phyloP scores from a whole-genome alignment of 768 basidiomycete species.

The Scleroderma bovista region DNA sequence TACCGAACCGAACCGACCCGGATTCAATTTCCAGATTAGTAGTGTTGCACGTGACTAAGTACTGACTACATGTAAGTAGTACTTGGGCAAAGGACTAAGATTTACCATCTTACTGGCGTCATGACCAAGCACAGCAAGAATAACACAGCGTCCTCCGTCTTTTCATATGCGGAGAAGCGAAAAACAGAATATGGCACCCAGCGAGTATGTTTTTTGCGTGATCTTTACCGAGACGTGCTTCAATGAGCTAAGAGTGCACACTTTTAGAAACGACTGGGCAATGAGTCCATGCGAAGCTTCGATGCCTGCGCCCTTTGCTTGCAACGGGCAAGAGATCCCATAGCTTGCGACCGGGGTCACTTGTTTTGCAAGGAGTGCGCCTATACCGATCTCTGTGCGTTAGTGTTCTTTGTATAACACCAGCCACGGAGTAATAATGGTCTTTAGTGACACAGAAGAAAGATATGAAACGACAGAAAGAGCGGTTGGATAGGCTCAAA shows the following conservation, averaged over 20 bases:
- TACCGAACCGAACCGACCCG: no score
- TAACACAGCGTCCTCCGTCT: slow-evolving; percentile 84
- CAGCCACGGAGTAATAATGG: slow-evolving; percentile 7
- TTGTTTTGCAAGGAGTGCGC: slow-evolving; percentile 96
- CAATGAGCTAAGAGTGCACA: slow-evolving; percentile 2
- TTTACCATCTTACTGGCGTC: background rate
- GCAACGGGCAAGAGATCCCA: slow-evolving; percentile 74
- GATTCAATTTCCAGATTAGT: no score
- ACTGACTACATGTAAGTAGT: no score
- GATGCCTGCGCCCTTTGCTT: slow-evolving; percentile 90
- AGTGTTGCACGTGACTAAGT: no score
- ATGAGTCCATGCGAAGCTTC: slow-evolving; percentile 89
- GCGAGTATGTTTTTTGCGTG: slow-evolving; percentile 39
- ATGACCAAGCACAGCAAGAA: slow-evolving; percentile 93
- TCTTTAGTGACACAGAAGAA: slow-evolving; percentile 78
- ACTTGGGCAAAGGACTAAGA: no score
- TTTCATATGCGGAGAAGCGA: slow-evolving; percentile 86
- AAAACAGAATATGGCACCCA: slow-evolving; percentile 78
- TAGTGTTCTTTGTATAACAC: slow-evolving; percentile 1
- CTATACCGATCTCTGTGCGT: slow-evolving; percentile 75
- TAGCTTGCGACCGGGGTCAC: slow-evolving; percentile 82
- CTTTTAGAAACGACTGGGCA: slow-evolving; percentile 45
- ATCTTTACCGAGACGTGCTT: background rate
- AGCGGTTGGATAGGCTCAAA: slow-evolving; percentile 65
- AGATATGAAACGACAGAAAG: slow-evolving; percentile 89